phyloP scores from a whole-genome alignment of 192 early-diverging fungal genomes.

The Linnemannia elongata region DNA sequence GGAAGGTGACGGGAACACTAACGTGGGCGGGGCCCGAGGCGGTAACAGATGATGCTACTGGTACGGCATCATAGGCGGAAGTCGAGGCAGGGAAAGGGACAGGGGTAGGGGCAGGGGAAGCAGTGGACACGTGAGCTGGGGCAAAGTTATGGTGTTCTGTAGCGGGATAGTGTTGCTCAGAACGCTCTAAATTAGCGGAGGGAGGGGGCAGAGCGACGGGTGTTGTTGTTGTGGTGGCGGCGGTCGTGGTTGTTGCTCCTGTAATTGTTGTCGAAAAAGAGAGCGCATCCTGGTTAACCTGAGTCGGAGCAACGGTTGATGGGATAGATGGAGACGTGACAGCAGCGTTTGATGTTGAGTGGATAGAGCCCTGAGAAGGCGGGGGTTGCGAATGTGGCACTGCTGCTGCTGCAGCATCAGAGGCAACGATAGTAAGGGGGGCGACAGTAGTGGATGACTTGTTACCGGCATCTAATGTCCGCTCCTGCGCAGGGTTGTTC shows the following conservation, averaged over 20 bases:
- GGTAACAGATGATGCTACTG: neutral
- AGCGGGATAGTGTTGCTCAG: conserved; percentile 6
- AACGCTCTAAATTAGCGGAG: conserved; percentile 41
- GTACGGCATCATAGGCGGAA: neutral
- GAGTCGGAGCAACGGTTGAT: conserved; percentile 3
- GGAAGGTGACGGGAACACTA: neutral
- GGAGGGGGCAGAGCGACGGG: neutral
- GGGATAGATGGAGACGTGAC: conserved; percentile 2
- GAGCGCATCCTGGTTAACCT: conserved; percentile 18
- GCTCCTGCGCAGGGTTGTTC: neutral
- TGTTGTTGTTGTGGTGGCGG: neutral
- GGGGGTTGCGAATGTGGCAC: conserved; percentile 19
- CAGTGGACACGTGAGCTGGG: neutral
- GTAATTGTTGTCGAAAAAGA: neutral
- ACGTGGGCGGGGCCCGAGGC: neutral
- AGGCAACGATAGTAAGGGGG: neutral
- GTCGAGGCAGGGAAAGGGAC: neutral
- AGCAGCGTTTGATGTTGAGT: neutral
- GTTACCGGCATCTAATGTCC: neutral
- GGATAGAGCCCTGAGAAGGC: neutral
- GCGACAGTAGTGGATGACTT: neutral
- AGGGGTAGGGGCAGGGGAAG: neutral
- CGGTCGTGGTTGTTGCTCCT: neutral
- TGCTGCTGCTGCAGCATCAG: conserved; percentile 10
- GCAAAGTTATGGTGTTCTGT: conserved; percentile 10